Evolutionary conservation across 1,139 yeast genomes (phyloP).

Genomic region (Magnusiomyces magnusii): DNA sequence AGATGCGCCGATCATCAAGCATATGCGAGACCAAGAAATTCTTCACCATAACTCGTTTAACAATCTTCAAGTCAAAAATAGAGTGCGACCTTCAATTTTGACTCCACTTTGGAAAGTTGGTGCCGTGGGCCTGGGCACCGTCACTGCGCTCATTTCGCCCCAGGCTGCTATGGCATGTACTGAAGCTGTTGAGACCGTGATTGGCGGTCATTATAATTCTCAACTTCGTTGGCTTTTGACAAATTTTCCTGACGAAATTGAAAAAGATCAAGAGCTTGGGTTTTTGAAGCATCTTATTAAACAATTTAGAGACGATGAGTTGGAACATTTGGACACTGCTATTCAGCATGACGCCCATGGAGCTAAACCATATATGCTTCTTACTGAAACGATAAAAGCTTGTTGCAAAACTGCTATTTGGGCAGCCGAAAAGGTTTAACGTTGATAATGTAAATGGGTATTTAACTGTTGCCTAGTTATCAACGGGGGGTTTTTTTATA

Average conservation of each 20-base stretch:
- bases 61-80: constrained; percentile 57
- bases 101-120: constrained; percentile 94
- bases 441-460: too few species aligned
- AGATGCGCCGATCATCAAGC: constrained; percentile 59
- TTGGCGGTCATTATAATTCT: constrained; percentile 91
- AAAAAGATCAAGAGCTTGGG: constrained; percentile 45
- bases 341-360: constrained; percentile 83
- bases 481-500: too few species aligned
- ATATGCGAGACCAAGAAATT: constrained; percentile 98
- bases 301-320: constrained; percentile 85
- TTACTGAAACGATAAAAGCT: constrained; percentile 79
- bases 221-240: constrained; percentile 63
- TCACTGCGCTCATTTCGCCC: constrained; percentile 79
- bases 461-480: too few species aligned
- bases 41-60: constrained; percentile 86
- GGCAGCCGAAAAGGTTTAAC: constrained; percentile 74
- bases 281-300: constrained; percentile 56
- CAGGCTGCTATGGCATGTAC: constrained; percentile 99
- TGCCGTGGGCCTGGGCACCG: constrained; percentile 78
- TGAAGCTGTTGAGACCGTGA: constrained; percentile 97
- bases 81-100: constrained; percentile 84
- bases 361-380: constrained; percentile 83
- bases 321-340: constrained; percentile 94
- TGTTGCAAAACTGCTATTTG: constrained; percentile 85
- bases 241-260: constrained; percentile 37